Percentiles rank a stretch among this genome's conserved stretches.
These are phyloP conservation scores for Platanus orientalis DNA, from an alignment of 164 flowering plant genomes.

Conservation along the genomic window DNA sequence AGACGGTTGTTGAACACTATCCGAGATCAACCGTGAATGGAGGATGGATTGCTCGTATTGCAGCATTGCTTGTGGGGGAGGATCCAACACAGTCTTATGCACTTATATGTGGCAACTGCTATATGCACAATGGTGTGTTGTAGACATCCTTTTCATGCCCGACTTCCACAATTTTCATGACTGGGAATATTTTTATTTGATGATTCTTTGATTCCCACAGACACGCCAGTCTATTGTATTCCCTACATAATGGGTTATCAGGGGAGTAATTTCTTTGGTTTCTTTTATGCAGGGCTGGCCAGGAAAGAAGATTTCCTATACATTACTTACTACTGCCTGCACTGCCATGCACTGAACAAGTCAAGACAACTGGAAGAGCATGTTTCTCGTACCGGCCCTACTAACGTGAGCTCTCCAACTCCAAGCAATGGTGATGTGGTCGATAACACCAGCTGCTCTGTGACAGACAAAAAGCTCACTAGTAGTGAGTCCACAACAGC, in stretches of 20 bases:
- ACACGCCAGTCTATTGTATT: neutral
- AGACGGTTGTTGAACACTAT: slow-evolving; percentile 54
- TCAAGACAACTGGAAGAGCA: slow-evolving; percentile 40
- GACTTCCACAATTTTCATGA: neutral
- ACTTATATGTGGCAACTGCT: slow-evolving; percentile 90
- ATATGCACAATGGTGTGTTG: slow-evolving; percentile 86
- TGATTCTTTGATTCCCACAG: neutral
- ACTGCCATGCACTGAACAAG: slow-evolving; percentile 69
- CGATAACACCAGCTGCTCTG: neutral
- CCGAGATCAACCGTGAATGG: slow-evolving; percentile 47
- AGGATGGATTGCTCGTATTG: slow-evolving; percentile 86
- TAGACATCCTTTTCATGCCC: neutral
- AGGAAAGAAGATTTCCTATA: slow-evolving; percentile 84
- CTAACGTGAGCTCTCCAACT: slow-evolving; percentile 14
- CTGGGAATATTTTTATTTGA: neutral
- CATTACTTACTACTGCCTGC: slow-evolving; percentile 83
- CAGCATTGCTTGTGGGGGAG: slow-evolving; percentile 92
- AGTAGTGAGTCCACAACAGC: neutral
- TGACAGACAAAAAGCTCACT: neutral
- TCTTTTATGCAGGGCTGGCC: slow-evolving; percentile 61
- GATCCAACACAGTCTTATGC: slow-evolving; percentile 94
- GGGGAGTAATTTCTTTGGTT: neutral
- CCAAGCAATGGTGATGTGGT: slow-evolving; percentile 10
- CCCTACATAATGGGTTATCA: no score
- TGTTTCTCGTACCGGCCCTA: slow-evolving; percentile 28